Conservation (phyloP, 202 grass and related monocot species). For the Panicum virgatum region DNA sequence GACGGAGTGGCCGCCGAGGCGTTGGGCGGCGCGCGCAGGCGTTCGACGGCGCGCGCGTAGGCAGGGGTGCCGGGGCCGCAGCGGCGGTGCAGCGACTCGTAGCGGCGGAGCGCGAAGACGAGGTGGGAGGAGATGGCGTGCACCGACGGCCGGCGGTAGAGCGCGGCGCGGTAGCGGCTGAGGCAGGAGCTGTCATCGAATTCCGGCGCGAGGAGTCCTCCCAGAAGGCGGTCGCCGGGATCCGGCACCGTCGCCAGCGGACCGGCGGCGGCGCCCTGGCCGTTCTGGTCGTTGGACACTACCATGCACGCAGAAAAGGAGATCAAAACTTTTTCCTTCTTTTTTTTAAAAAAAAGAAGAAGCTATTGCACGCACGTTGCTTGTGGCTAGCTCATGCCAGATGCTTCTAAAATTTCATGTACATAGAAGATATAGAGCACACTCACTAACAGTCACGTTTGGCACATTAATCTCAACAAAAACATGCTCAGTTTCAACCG, state of each 20-base stretch:
- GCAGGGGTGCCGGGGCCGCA: constrained; percentile 51
- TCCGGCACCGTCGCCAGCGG: neutral
- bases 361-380: neutral
- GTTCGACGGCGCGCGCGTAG: constrained; percentile 43
- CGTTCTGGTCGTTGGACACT: neutral
- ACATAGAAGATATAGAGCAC: too few species aligned
- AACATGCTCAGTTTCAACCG: too few species aligned
- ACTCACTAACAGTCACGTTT: too few species aligned
- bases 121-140: constrained; percentile 54
- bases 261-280: neutral
- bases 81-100: constrained; percentile 62
- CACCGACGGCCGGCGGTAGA: constrained; percentile 49
- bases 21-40: constrained; percentile 34
- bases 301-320: neutral
- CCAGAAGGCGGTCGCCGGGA: constrained; percentile 42
- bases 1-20: neutral
- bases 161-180: constrained; percentile 52
- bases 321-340: too few species aligned
- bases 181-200: constrained; percentile 56
- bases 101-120: constrained; percentile 41
- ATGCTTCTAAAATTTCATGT: too few species aligned
- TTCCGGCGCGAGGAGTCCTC: constrained; percentile 54
- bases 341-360: too few species aligned
- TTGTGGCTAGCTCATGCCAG: too few species aligned
- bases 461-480: too few species aligned